These are phyloP conservation scores for Penicillium ochrochloron DNA, from an alignment of 495 filamentous ascomycete genomes.

Conservation along the genomic window DNA sequence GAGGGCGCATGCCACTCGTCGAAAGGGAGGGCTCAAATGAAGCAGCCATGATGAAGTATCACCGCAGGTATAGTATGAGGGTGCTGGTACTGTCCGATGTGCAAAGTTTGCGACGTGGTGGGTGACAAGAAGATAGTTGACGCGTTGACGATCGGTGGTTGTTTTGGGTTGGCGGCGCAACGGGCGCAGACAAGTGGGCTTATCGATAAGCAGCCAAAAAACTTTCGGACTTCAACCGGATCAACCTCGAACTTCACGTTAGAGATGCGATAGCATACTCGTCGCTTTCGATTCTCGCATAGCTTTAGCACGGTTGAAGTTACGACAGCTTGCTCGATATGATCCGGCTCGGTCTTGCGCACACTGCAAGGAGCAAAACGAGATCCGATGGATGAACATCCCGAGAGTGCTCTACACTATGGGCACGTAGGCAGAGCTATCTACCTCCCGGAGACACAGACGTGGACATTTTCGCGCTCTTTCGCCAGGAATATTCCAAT, in stretches of 20 bases:
- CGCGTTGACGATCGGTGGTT: conserved; percentile 16
- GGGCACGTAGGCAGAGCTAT: conserved; percentile 65
- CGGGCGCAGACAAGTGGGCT: conserved; percentile 20
- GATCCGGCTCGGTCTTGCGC: conserved; percentile 34
- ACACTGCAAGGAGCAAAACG: conserved; percentile 40
- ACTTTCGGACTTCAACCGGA: conserved; percentile 10
- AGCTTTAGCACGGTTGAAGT: neutral
- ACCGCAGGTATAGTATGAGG: neutral
- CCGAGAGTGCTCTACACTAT: conserved; percentile 61
- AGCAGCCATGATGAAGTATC: conserved; percentile 34
- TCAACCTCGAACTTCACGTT: conserved; percentile 1
- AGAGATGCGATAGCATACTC: conserved; percentile 1
- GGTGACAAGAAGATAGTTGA: conserved; percentile 7
- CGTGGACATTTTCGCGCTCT: conserved; percentile 61
- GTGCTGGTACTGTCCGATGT: neutral
- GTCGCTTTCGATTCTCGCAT: neutral
- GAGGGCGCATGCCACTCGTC: conserved; percentile 72
- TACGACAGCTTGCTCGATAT: conserved; percentile 39
- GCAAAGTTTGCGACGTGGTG: conserved; percentile 8
- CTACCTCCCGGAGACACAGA: conserved; percentile 56
- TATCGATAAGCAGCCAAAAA: conserved; percentile 35
- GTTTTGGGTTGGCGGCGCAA: conserved; percentile 43
- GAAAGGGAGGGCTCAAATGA: conserved; percentile 80
- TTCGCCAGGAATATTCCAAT: conserved; percentile 34
- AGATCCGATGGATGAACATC: conserved; percentile 66